Conservation (phyloP, 1,284 basidiomycete genomes). For the Tylopilus orsonianus region DNA sequence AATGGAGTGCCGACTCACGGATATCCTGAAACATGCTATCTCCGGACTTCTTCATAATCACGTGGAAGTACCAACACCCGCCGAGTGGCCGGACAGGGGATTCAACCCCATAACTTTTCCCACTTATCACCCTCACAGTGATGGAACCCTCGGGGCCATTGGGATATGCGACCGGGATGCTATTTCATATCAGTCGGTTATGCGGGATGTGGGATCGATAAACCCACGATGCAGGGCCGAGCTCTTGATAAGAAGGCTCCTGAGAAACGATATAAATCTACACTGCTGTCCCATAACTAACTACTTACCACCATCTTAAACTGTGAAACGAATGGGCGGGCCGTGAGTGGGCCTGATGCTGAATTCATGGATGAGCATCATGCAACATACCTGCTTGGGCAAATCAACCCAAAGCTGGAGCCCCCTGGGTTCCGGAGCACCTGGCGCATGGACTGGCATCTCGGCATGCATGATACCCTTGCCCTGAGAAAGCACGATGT, state of each 20-base stretch:
- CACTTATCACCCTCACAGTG: constrained; percentile 84
- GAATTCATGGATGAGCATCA: neutral
- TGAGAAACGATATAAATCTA: constrained; percentile 19
- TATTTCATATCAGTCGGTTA: constrained; percentile 30
- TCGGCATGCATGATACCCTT: constrained; percentile 80
- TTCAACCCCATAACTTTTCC: constrained; percentile 81
- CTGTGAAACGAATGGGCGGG: constrained; percentile 36
- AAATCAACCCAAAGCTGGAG: constrained; percentile 95
- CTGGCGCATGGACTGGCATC: constrained; percentile 81
- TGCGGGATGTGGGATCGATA: constrained; percentile 1
- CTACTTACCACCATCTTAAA: constrained; percentile 77
- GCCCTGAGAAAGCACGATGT: constrained; percentile 23
- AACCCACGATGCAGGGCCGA: constrained; percentile 56
- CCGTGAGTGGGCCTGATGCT: constrained; percentile 3
- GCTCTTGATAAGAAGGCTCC: constrained; percentile 79
- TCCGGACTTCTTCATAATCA: constrained; percentile 66
- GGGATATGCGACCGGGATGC: constrained; percentile 74
- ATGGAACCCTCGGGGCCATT: constrained; percentile 69
- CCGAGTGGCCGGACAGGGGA: constrained; percentile 89
- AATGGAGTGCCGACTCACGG: constrained; percentile 48
- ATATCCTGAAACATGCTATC: constrained; percentile 81
- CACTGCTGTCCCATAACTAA: neutral
- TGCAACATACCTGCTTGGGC: constrained; percentile 60
- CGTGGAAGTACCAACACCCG: constrained; percentile 92
- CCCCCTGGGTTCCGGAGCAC: constrained; percentile 70